phyloP scores from a whole-genome alignment of 345 rosid genomes.

The Salix suchowensis region DNA sequence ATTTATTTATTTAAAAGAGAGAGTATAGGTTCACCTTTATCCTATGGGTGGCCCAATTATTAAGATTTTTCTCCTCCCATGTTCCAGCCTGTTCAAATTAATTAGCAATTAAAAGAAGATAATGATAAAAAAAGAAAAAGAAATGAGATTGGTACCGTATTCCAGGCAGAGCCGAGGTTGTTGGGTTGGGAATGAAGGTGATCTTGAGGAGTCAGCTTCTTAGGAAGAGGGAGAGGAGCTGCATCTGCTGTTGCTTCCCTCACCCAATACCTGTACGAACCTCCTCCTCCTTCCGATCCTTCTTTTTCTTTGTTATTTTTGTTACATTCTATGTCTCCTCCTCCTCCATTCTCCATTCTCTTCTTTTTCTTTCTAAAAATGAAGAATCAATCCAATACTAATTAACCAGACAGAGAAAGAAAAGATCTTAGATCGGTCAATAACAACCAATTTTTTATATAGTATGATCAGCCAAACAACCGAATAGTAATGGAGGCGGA shows the following conservation, averaged over 20 bases:
- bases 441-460: background rate
- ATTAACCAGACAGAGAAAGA: background rate
- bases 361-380: background rate
- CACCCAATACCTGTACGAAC: conserved; percentile 80
- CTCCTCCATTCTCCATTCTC: conserved; percentile 4
- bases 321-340: conserved; percentile 13
- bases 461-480: background rate
- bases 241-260: conserved; percentile 67
- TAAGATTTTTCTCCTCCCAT: conserved; percentile 93
- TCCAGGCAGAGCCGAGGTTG: conserved; percentile 82
- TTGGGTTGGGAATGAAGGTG: conserved; percentile 26
- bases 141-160: conserved; percentile 34
- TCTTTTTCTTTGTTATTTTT: too few species aligned
- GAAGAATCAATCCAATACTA: background rate
- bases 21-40: conserved; percentile 47
- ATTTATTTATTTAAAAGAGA: background rate
- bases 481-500: background rate
- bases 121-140: background rate
- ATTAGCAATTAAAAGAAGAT: background rate
- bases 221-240: conserved; percentile 73
- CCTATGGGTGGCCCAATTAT: conserved; percentile 77
- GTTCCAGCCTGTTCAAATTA: conserved; percentile 67
- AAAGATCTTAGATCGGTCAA: background rate
- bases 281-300: conserved; percentile 15
- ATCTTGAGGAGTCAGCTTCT: conserved; percentile 47